phyloP scores from a whole-genome alignment of 495 filamentous ascomycete species.

The Aspergillus saccharolyticus region DNA sequence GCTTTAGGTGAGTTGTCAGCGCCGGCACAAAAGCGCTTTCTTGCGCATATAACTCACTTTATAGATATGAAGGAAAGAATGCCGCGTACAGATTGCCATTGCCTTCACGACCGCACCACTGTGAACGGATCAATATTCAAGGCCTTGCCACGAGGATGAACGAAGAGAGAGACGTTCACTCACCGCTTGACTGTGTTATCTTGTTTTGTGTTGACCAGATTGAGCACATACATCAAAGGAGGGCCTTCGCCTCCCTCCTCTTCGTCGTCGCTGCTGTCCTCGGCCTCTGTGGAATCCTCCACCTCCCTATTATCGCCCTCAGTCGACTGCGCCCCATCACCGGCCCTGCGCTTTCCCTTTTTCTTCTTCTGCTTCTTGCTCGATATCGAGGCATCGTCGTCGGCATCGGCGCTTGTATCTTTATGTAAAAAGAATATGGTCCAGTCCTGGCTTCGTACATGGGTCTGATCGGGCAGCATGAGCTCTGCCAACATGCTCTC shows the following conservation, averaged over 20 bases:
- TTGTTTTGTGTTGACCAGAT: conserved; percentile 96
- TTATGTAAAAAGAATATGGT: conserved; percentile 99
- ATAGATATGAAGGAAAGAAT: conserved; percentile 98
- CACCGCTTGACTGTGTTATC: conserved; percentile 83
- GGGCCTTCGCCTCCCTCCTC: conserved; percentile 66
- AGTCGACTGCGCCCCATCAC: conserved; percentile 43
- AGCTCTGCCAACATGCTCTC: conserved; percentile 97
- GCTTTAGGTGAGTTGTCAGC: conserved; percentile 53
- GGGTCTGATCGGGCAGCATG: conserved; percentile 97
- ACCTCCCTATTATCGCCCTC: conserved; percentile 8
- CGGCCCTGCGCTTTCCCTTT: conserved; percentile 42
- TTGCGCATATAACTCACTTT: conserved; percentile 59
- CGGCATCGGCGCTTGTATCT: conserved; percentile 68
- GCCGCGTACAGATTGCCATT: conserved; percentile 98
- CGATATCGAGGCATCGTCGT: conserved; percentile 58
- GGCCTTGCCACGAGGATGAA: background rate
- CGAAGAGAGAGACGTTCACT: conserved; percentile 9
- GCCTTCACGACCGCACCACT: conserved; percentile 95
- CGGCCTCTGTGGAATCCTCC: background rate
- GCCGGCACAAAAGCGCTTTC: too few species aligned
- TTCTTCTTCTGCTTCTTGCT: conserved; percentile 52
- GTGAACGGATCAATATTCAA: conserved; percentile 13
- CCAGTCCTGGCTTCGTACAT: conserved; percentile 95
- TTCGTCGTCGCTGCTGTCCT: conserved; percentile 51
- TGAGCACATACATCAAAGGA: conserved; percentile 95